Evolutionary conservation across 2,329 filamentous ascomycete genomes (phyloP), one percentile per base, ranked within the genome.

Genomic region (Colletotrichum spaethianum): DNA sequence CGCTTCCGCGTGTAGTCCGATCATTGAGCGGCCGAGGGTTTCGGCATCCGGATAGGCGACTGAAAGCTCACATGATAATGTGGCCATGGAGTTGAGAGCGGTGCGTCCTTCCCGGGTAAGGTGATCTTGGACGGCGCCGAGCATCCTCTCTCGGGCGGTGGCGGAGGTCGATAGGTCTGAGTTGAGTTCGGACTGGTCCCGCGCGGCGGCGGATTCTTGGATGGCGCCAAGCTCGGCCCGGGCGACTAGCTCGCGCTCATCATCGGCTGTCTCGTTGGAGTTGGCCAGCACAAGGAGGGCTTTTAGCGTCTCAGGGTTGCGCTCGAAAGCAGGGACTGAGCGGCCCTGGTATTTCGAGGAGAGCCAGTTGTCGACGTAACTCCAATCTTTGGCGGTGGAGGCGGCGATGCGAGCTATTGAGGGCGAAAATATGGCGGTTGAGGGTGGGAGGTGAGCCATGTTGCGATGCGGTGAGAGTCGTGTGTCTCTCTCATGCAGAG

Each of bases 351-450:
- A 93, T 78, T 93, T 93, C 71, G 89, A 87, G 56, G 87, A 86
- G 14, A 98, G 90, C 95, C 96, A 98, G 76, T 86, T 86, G 82
- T 97, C 94, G 76, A 98, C 89, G 75, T 93, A 94, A 67, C 91
- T 92, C 96, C 96, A 98, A 82, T 98, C 95, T 79, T 96, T 95
- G 57, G 94, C 93, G 74, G 93, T 91, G 16, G 93, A 93, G 74
- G 93, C 93, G 75, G 94, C 93, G 73, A 93, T 92, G 71, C 94
- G 92, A 63, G 91, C 90, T 40, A 91, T 84, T 0, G 90, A 91
- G 16, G 91, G 91, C 4, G 91, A 93, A 82, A 93, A 93, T 68
- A 93, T 91, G 73, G 90, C 89, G 16, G 87, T 79, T 53, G 82
- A 80, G 28, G 77, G 75, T 1, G 79, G 79, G 14, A 83, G 77